phyloP scores from a whole-genome alignment of 2,329 filamentous ascomycete genomes.

The Tolypocladium paradoxum region DNA sequence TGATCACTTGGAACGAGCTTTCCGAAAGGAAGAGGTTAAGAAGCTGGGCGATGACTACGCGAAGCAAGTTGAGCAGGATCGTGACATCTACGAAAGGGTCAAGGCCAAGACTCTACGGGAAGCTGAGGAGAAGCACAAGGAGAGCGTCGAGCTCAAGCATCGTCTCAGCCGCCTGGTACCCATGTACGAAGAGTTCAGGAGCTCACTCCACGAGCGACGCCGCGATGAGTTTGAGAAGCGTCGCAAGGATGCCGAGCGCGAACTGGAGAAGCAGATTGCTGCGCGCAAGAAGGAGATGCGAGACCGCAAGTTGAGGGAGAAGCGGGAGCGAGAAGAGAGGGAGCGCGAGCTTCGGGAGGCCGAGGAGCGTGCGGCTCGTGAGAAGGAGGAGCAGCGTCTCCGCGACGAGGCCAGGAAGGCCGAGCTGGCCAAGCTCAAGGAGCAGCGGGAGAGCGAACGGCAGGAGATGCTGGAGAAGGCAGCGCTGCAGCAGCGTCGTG shows the following conservation, averaged over 20 bases:
- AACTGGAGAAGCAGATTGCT: slow-evolving; percentile 85
- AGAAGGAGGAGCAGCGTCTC: slow-evolving; percentile 75
- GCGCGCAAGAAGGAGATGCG: slow-evolving; percentile 79
- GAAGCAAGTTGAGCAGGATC: slow-evolving; percentile 66
- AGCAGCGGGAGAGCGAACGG: slow-evolving; percentile 54
- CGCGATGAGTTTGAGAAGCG: slow-evolving; percentile 95
- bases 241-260: slow-evolving; percentile 80
- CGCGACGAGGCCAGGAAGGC: slow-evolving; percentile 72
- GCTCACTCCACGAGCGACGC: slow-evolving; percentile 73
- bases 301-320: slow-evolving; percentile 74
- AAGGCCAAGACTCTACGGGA: slow-evolving; percentile 72
- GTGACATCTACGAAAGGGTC: slow-evolving; percentile 67
- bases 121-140: slow-evolving; percentile 79
- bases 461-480: slow-evolving; percentile 57
- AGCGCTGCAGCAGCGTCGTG: slow-evolving; percentile 65
- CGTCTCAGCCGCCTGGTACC: slow-evolving; percentile 76
- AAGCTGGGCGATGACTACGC: slow-evolving; percentile 81
- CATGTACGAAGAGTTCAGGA: slow-evolving; percentile 75
- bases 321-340: slow-evolving; percentile 71
- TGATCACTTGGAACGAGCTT: slow-evolving; percentile 93
- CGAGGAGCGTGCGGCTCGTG: slow-evolving; percentile 67
- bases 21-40: slow-evolving; percentile 91
- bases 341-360: slow-evolving; percentile 72
- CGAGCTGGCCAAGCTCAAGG: slow-evolving; percentile 55
- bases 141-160: slow-evolving; percentile 87